Base-by-base conservation (phyloP, 305 asterid genomes). In the Fraxinus floribunda region DNA sequence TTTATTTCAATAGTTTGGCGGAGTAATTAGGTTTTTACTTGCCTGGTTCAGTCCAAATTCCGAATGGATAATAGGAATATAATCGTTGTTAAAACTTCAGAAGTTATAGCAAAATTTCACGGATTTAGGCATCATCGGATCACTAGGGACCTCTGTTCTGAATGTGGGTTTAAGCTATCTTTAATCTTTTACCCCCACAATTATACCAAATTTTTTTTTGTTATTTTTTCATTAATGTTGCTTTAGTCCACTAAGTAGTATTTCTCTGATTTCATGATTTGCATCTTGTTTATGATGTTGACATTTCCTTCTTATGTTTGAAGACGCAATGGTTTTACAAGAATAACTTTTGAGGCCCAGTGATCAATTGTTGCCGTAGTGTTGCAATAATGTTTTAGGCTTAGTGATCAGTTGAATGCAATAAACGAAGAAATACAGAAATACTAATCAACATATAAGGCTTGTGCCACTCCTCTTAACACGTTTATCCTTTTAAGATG, bases 1-100 rank as follows among this genome's bases (percentile, higher is more conserved):
- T 83, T 64, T 13, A 41, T 44, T 79, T 52, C 44, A 77, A 78
- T 76, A 41, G 76, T 62, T 36, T 7, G 60, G 64, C 34, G 15
- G 60, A 46, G 60, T 46, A 46, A 46, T 13, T 41, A 38, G n/a
- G 46, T 41, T 57, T 78, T 46, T 34, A n/a, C 52, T 46, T 71
- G 81, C 75, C 78, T 76, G 75, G 73, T 46, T 46, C 18, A 15
- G 24, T 44, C 18, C 5, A 26, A 70, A 80, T 75, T 79, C 74
- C 46, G 70, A 78, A 36, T 73, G 62, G 77, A 55, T 38, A 70
- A 62, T 64, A 83, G 38, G 49, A 83, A 62, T 35, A 66, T 2
- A 66, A 9, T 81, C 30, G 9, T 34, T 52, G 22, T 83, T 66
- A 66, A 26, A 66, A 18, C 46, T 74, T 60, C 64, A 2, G 22